Percentiles rank a stretch among this genome's conserved stretches.
These are phyloP conservation scores for Apostasia shenzhenica DNA, from an alignment of 106 monocot species.

Conservation along the genomic window DNA sequence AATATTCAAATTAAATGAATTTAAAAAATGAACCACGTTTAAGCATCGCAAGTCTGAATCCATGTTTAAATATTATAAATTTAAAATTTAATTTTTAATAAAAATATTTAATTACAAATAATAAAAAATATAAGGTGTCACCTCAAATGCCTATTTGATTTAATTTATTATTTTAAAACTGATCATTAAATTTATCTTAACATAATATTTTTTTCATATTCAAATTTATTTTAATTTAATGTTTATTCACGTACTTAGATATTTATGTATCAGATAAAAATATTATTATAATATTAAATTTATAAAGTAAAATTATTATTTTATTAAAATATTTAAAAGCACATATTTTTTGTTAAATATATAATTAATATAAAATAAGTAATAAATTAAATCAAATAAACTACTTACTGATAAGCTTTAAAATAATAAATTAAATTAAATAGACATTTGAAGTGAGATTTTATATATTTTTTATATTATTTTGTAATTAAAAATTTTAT, in stretches of 20 bases:
- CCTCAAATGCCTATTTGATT: too few relatives aligned
- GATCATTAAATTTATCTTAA: neutral
- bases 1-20: neutral
- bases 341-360: too few relatives aligned
- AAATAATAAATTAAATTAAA: too few relatives aligned
- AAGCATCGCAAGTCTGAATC: neutral
- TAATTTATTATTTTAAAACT: too few relatives aligned
- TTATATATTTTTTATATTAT: neutral
- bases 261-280: neutral
- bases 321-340: neutral
- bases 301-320: neutral
- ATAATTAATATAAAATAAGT: too few relatives aligned
- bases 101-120: neutral
- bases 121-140: neutral
- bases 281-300: neutral
- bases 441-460: neutral
- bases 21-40: neutral
- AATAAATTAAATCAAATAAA: too few relatives aligned
- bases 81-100: neutral
- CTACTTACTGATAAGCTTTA: too few relatives aligned
- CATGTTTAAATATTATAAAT: too few relatives aligned
- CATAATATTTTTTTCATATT: neutral
- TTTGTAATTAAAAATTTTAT: neutral
- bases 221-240: neutral
- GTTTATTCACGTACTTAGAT: too few relatives aligned